Conservation (phyloP, 73 alveolate genomes). For the Stentor roeselii region DNA sequence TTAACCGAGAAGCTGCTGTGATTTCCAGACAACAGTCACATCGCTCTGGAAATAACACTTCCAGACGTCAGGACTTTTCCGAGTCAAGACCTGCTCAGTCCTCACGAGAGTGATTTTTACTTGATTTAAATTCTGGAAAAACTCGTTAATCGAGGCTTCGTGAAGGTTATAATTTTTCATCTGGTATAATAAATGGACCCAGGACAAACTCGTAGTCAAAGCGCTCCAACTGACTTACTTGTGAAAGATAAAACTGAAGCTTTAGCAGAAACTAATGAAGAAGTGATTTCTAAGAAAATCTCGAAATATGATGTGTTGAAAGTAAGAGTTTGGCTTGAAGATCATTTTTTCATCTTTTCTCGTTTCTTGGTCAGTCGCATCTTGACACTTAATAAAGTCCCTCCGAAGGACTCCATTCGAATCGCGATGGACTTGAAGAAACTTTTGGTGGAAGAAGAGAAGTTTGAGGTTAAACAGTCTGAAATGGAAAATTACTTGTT, state of each 20-base stretch:
- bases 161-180: too few species aligned
- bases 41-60: too few species aligned
- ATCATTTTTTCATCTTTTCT: background rate
- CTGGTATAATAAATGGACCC: too few species aligned
- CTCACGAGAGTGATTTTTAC: too few species aligned
- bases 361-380: background rate
- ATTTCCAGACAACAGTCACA: too few species aligned
- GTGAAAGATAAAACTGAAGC: background rate
- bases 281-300: background rate
- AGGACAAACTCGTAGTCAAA: too few species aligned
- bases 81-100: too few species aligned
- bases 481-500: background rate
- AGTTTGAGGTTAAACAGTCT: background rate
- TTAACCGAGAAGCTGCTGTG: too few species aligned
- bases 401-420: background rate
- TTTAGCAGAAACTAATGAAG: background rate
- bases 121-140: too few species aligned
- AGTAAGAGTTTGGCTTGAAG: background rate
- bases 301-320: background rate
- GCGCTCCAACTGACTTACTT: too few species aligned
- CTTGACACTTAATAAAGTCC: background rate
- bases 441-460: background rate
- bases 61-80: too few species aligned
- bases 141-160: too few species aligned
- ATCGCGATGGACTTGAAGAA: background rate